These are phyloP conservation scores for Solanum hybrid DNA, from an alignment of 305 asterid species.

Conservation along the genomic window DNA sequence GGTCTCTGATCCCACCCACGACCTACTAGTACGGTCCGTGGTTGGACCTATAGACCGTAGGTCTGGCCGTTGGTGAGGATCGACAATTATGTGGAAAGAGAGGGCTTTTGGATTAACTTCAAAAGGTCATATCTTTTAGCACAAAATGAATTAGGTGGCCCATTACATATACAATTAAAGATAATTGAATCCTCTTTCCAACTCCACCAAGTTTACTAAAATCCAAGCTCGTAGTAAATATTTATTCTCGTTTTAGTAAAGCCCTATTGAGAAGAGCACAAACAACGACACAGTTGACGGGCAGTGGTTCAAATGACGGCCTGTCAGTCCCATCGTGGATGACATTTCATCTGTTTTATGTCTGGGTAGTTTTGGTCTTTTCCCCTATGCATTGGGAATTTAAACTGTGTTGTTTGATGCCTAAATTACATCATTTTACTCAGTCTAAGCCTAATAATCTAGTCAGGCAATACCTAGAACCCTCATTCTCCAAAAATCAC, in stretches of 20 bases:
- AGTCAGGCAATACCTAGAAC: too few relatives aligned
- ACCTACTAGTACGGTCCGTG: background rate
- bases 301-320: background rate
- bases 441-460: too few relatives aligned
- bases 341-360: background rate
- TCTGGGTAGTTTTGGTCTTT: too few relatives aligned
- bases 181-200: too few relatives aligned
- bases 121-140: background rate
- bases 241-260: background rate
- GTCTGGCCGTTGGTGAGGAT: background rate
- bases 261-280: background rate
- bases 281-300: background rate
- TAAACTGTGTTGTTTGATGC: too few relatives aligned
- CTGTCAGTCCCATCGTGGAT: background rate
- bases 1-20: background rate
- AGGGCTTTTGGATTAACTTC: background rate
- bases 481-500: too few relatives aligned
- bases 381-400: too few relatives aligned
- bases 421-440: too few relatives aligned
- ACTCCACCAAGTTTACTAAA: background rate
- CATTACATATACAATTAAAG: background rate
- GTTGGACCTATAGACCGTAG: background rate
- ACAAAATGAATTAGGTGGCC: background rate
- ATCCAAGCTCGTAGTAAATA: background rate
- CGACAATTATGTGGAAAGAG: background rate